These are phyloP conservation scores for Entoloma clypeatum DNA, from an alignment of 1,284 basidiomycete genomes.

Conservation along the genomic window DNA sequence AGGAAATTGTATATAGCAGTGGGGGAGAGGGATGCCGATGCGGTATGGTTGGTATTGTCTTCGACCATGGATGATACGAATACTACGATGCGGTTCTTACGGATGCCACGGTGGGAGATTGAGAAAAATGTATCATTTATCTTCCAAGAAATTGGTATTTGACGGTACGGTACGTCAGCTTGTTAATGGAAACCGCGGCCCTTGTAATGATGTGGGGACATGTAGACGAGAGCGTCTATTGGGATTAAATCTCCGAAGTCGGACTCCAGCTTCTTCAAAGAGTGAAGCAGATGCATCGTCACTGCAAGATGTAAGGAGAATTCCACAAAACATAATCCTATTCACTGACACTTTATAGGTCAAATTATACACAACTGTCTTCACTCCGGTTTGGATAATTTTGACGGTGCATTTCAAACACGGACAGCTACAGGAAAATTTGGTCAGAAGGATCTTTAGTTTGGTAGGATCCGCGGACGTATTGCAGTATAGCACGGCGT, in stretches of 20 bases:
- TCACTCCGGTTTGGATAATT: slow-evolving; percentile 93
- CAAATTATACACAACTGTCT: slow-evolving; percentile 92
- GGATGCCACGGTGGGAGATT: slow-evolving; percentile 59
- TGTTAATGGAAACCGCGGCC: background rate
- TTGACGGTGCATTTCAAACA: slow-evolving; percentile 96
- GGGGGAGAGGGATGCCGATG: slow-evolving; percentile 64
- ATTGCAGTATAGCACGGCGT: slow-evolving; percentile 89
- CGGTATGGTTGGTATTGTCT: slow-evolving; percentile 74
- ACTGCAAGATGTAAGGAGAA: slow-evolving; percentile 33
- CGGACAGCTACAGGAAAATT: slow-evolving; percentile 68
- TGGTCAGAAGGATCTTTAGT: slow-evolving; percentile 8
- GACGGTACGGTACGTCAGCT: background rate
- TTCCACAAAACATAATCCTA: slow-evolving; percentile 6
- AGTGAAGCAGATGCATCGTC: slow-evolving; percentile 79
- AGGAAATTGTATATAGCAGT: slow-evolving; percentile 63
- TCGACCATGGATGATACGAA: slow-evolving; percentile 48
- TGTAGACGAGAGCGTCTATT: slow-evolving; percentile 18
- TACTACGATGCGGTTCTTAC: slow-evolving; percentile 47
- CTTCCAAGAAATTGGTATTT: slow-evolving; percentile 26
- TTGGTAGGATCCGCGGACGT: slow-evolving; percentile 45
- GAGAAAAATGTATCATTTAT: slow-evolving; percentile 47
- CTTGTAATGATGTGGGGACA: slow-evolving; percentile 3
- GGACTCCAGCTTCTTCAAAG: slow-evolving; percentile 75
- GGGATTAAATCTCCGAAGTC: slow-evolving; percentile 62
- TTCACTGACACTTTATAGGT: slow-evolving; percentile 88